Evolutionary conservation across 768 basidiomycete species (phyloP).

Genomic region (Tulasnella sp.): DNA sequence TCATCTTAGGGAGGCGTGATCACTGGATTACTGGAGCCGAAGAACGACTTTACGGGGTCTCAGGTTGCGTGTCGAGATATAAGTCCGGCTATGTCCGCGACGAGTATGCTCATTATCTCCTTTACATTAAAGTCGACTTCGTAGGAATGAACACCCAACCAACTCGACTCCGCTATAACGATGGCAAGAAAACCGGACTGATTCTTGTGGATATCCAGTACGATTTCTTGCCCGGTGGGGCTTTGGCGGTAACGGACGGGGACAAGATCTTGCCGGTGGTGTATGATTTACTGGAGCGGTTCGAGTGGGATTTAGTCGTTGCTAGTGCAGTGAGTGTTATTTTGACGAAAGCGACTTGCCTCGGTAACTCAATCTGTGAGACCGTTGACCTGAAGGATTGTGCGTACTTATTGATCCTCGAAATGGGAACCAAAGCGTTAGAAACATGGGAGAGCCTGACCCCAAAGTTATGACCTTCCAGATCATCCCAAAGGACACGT

Average conservation of each 20-base stretch:
- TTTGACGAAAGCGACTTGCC: not conserved
- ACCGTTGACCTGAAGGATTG: conserved; percentile 24
- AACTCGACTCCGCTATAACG: not conserved
- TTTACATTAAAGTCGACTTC: too few species aligned
- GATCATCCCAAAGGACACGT: conserved; percentile 42
- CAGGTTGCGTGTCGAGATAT: too few species aligned
- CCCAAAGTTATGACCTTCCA: not conserved
- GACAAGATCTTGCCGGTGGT: conserved; percentile 45
- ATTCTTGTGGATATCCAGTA: conserved; percentile 72
- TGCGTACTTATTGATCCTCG: conserved; percentile 1
- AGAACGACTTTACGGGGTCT: too few species aligned
- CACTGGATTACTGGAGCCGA: too few species aligned
- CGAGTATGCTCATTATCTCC: too few species aligned
- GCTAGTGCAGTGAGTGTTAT: conserved; percentile 27
- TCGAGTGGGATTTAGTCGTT: conserved; percentile 28
- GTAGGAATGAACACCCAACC: too few species aligned
- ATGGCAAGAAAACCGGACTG: conserved; percentile 32
- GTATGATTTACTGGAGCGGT: conserved; percentile 39
- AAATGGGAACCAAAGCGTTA: not conserved
- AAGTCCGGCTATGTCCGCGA: too few species aligned
- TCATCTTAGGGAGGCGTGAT: too few species aligned
- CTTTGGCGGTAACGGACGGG: conserved; percentile 57
- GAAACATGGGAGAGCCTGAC: not conserved
- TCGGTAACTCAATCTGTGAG: not conserved
- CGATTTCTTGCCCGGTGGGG: conserved; percentile 63